Evolutionary conservation across 345 rosid species (phyloP).

Genomic region (Lenwebbia sp.): DNA sequence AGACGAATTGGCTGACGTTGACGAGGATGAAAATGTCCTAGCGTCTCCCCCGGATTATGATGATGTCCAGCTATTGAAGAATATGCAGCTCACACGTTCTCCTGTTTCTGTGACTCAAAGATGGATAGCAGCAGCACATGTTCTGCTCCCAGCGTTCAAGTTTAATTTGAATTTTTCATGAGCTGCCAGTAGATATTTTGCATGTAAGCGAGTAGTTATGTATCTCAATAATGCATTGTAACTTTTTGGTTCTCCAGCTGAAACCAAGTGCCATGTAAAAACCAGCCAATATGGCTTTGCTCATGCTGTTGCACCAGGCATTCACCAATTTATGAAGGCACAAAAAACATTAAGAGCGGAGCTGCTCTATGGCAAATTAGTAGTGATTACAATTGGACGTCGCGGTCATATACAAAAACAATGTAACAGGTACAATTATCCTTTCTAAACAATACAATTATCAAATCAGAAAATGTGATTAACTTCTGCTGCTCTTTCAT

Average conservation of each 20-base stretch:
- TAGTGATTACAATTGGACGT: background rate
- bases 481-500: constrained; percentile 14
- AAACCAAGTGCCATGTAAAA: background rate
- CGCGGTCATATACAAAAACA: background rate
- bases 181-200: background rate
- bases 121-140: background rate
- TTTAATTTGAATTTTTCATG: background rate
- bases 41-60: background rate
- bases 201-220: background rate
- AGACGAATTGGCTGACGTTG: background rate
- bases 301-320: background rate
- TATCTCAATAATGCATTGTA: background rate
- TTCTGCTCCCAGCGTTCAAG: background rate
- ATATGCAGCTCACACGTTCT: background rate
- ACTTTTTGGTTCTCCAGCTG: background rate
- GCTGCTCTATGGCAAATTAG: background rate
- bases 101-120: background rate
- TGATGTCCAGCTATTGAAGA: background rate
- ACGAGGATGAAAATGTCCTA: background rate
- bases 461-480: background rate
- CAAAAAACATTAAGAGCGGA: background rate
- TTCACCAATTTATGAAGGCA: background rate
- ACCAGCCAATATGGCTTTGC: background rate
- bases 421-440: background rate
- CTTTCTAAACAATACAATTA: background rate